Conservation (phyloP, 2,329 filamentous ascomycete species). For the Fusarium illudens region DNA sequence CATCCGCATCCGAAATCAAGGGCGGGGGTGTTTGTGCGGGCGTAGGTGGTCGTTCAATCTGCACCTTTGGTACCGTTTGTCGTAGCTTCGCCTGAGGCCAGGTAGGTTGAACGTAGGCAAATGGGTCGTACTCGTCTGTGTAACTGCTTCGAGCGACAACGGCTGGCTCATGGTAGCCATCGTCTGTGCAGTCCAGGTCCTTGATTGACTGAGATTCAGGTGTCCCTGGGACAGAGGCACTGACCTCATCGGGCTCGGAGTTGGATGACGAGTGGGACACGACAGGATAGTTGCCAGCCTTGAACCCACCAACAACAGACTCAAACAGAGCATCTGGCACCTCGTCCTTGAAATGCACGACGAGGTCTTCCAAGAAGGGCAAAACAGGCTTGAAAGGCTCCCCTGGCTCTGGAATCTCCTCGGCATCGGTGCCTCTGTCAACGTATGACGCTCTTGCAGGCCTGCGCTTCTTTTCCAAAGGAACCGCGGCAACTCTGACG, state of each 20-base stretch:
- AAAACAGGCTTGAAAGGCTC: constrained; percentile 55
- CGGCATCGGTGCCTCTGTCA: constrained; percentile 53
- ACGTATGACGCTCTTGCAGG: constrained; percentile 45
- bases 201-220: constrained; percentile 33
- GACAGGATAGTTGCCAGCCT: constrained; percentile 41
- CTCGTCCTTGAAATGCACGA: constrained; percentile 62
- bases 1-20: constrained; percentile 42
- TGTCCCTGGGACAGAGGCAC: constrained; percentile 38
- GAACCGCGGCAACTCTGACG: constrained; percentile 44
- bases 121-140: constrained; percentile 58
- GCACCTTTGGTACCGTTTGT: constrained; percentile 34
- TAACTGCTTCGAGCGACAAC: constrained; percentile 21
- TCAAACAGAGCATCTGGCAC: constrained; percentile 54
- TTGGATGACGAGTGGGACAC: constrained; percentile 34
- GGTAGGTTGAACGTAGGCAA: constrained; percentile 47
- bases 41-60: constrained; percentile 51
- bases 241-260: constrained; percentile 33
- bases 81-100: constrained; percentile 38
- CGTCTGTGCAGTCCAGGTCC: constrained; percentile 12
- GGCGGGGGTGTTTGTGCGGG: constrained; percentile 55
- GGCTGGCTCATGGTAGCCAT: constrained; percentile 21
- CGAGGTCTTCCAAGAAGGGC: constrained; percentile 63
- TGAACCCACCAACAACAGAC: constrained; percentile 57
- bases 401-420: constrained; percentile 33
- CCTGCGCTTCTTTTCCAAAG: constrained; percentile 41